Conservation (phyloP, 257 asterid genomes). For the Solanum bulbocastanum region DNA sequence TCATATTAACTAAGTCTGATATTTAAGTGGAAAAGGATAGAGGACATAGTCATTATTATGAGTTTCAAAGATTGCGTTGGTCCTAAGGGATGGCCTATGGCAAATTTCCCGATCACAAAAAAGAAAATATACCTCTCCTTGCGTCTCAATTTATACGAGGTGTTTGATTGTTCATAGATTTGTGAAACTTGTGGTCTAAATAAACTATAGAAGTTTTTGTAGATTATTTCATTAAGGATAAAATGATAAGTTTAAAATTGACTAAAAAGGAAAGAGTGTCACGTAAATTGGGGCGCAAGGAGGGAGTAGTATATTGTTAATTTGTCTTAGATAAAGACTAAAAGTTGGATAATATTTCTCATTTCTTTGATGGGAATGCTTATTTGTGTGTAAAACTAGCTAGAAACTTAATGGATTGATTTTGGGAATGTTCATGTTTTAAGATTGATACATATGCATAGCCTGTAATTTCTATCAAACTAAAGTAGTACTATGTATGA, state of each 20-base stretch:
- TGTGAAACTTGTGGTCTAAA: not conserved
- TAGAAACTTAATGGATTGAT: not conserved
- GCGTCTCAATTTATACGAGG: not conserved
- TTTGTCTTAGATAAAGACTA: not conserved
- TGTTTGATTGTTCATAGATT: not conserved
- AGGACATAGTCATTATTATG: accelerated
- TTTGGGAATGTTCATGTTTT: not conserved
- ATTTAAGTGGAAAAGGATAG: not conserved
- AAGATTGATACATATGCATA: not conserved
- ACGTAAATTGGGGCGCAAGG: not conserved
- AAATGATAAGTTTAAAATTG: not conserved
- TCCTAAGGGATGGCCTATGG: not conserved
- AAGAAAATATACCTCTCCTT: not conserved
- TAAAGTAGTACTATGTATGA: no score
- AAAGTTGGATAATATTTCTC: not conserved
- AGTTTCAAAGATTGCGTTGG: not conserved
- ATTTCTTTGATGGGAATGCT: not conserved
- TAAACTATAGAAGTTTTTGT: no score
- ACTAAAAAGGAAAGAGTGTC: not conserved
- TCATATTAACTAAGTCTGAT: not conserved
- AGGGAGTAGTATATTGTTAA: not conserved
- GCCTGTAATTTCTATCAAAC: no score
- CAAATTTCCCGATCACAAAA: not conserved
- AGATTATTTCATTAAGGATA: no score
- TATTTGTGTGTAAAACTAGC: not conserved